Evolutionary conservation across 495 filamentous ascomycete species (phyloP).

Genomic region (Venustampulla echinocandica): DNA sequence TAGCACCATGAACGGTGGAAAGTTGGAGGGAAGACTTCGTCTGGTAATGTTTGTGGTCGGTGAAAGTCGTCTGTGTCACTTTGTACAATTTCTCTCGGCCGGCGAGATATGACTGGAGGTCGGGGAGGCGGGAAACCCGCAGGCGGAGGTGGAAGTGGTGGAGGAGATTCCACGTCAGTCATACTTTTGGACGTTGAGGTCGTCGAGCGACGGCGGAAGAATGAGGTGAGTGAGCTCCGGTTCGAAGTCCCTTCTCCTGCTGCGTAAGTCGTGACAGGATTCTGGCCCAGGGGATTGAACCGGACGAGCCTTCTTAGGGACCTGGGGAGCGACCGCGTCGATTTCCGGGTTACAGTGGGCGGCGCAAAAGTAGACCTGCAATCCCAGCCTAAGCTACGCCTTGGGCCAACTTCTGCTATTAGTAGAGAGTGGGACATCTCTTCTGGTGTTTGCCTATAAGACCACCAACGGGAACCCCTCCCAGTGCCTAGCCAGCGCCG

Average conservation of each 20-base stretch:
- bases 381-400: neutral
- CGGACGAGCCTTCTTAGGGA: constrained; percentile 7
- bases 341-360: neutral
- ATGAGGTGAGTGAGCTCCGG: constrained; percentile 2
- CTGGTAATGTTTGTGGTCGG: constrained; percentile 1
- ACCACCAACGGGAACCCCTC: constrained; percentile 3
- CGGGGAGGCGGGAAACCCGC: neutral
- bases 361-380: constrained; percentile 5
- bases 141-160: constrained; percentile 2
- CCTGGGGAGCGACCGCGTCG: constrained; percentile 6
- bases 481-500: neutral
- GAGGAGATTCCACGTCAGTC: neutral
- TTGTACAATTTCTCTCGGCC: constrained; percentile 2
- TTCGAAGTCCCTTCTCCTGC: neutral
- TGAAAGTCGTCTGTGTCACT: constrained; percentile 3
- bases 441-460: constrained; percentile 1
- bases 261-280: constrained; percentile 6
- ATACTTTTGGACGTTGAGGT: neutral
- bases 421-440: constrained; percentile 3
- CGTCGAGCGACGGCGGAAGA: constrained; percentile 4
- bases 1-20: constrained; percentile 6
- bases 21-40: neutral
- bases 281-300: constrained; percentile 6
- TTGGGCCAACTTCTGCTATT: constrained; percentile 3
- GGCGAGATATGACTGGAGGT: constrained; percentile 1